Conservation (phyloP, 2,329 filamentous ascomycete genomes). For the Alternaria ventricosa region DNA sequence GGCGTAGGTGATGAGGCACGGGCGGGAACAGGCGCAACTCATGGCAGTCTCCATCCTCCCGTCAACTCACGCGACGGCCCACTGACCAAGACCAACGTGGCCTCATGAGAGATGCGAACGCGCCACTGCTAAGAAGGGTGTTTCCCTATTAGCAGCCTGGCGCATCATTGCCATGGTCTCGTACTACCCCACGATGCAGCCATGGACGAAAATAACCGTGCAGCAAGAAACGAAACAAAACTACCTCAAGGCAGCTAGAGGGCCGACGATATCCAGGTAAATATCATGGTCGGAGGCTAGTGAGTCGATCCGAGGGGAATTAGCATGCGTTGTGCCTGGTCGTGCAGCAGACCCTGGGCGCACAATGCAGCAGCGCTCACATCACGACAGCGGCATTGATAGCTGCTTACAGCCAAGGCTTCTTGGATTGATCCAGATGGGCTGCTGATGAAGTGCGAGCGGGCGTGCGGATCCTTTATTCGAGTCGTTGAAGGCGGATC, state of each 20-base stretch:
- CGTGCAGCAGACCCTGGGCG: conserved; percentile 16
- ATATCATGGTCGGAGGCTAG: conserved; percentile 16
- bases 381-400: conserved; percentile 21
- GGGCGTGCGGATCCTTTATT: conserved; percentile 21
- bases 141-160: neutral
- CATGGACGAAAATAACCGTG: conserved; percentile 39
- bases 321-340: conserved; percentile 27
- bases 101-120: conserved; percentile 10
- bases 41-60: neutral
- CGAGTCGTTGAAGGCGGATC: neutral
- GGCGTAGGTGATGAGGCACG: conserved; percentile 2
- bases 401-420: conserved; percentile 19
- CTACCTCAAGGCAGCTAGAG: conserved; percentile 22
- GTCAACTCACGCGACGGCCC: conserved; percentile 13
- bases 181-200: conserved; percentile 25
- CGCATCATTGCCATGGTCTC: conserved; percentile 3
- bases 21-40: neutral
- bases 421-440: conserved; percentile 15
- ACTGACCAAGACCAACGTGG: conserved; percentile 22
- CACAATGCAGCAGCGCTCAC: conserved; percentile 21
- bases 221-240: conserved; percentile 33
- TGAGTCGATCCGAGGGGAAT: conserved; percentile 21
- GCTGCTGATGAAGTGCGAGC: conserved; percentile 17
- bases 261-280: conserved; percentile 19
- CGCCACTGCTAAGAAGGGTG: neutral